These are phyloP conservation scores for Sclerospora graminicola DNA, from an alignment of 352 stramenopile species.

Conservation along the genomic window DNA sequence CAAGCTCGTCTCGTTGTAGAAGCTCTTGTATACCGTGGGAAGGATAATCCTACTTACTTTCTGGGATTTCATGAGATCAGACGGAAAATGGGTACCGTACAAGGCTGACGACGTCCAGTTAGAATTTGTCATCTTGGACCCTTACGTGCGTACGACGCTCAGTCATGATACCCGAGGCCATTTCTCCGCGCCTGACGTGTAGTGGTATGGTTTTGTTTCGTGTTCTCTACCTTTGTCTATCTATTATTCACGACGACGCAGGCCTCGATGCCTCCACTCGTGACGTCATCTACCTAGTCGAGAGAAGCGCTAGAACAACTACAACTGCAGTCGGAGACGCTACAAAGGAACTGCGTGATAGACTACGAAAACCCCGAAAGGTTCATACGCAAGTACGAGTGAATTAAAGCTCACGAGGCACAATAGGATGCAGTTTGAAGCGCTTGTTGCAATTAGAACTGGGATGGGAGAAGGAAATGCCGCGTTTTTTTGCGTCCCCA, in stretches of 20 bases:
- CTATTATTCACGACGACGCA: constrained; percentile 82
- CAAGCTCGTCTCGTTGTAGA: constrained; percentile 86
- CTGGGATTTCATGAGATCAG: constrained; percentile 85
- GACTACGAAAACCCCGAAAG: too few relatives aligned
- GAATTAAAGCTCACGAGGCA: too few relatives aligned
- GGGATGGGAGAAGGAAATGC: too few relatives aligned
- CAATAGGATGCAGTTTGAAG: too few relatives aligned
- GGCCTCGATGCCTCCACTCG: constrained; percentile 85
- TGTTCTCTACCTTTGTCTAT: constrained; percentile 87
- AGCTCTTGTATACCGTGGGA: constrained; percentile 89
- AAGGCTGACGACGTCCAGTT: constrained; percentile 83
- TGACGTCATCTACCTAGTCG: too few relatives aligned
- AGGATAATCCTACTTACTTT: constrained; percentile 89
- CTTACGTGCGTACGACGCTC: constrained; percentile 86
- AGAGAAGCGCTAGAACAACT: too few relatives aligned
- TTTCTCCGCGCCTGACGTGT: constrained; percentile 82
- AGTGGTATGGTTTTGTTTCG: constrained; percentile 92
- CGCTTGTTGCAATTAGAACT: too few relatives aligned
- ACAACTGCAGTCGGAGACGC: too few relatives aligned
- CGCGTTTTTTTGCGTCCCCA: too few relatives aligned
- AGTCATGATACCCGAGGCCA: constrained; percentile 53
- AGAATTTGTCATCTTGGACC: constrained; percentile 93
- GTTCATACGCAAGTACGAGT: too few relatives aligned
- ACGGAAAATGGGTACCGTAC: constrained; percentile 71
- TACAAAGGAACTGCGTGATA: too few relatives aligned